phyloP scores from a whole-genome alignment of 2,329 filamentous ascomycete species.

The Penicillium hordei region DNA sequence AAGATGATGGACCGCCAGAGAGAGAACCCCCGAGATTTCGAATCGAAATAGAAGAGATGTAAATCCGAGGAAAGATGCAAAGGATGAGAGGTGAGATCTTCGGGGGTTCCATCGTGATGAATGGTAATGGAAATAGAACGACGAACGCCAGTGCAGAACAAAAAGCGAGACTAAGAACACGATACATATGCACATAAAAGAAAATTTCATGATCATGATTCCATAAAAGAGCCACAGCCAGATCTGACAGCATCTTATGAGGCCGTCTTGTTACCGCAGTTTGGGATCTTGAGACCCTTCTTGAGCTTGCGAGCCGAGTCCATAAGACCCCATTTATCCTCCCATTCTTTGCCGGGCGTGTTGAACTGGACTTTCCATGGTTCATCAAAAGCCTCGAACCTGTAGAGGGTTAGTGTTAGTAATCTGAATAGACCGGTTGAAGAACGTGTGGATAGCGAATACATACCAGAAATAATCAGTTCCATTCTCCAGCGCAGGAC shows the following conservation, averaged over 20 bases:
- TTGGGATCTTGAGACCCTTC: constrained; percentile 77
- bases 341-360: constrained; percentile 69
- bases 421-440: not conserved
- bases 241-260: constrained; percentile 23
- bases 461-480: constrained; percentile 89
- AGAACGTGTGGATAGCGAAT: not conserved
- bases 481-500: constrained; percentile 72
- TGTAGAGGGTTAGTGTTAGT: constrained; percentile 30
- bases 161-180: not conserved
- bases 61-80: not conserved
- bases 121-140: not conserved
- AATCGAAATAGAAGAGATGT: not conserved
- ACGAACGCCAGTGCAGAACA: constrained; percentile 1
- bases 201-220: constrained; percentile 23
- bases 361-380: constrained; percentile 87
- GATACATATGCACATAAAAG: constrained; percentile 5
- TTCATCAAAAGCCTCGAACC: constrained; percentile 94
- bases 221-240: constrained; percentile 9
- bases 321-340: constrained; percentile 94
- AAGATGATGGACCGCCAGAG: not conserved
- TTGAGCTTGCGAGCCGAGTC: constrained; percentile 83
- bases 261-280: constrained; percentile 75
- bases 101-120: not conserved
- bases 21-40: not conserved
- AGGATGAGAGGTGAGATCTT: not conserved